phyloP scores from a whole-genome alignment of 2,329 filamentous ascomycete genomes.

The Nemania sp. region DNA sequence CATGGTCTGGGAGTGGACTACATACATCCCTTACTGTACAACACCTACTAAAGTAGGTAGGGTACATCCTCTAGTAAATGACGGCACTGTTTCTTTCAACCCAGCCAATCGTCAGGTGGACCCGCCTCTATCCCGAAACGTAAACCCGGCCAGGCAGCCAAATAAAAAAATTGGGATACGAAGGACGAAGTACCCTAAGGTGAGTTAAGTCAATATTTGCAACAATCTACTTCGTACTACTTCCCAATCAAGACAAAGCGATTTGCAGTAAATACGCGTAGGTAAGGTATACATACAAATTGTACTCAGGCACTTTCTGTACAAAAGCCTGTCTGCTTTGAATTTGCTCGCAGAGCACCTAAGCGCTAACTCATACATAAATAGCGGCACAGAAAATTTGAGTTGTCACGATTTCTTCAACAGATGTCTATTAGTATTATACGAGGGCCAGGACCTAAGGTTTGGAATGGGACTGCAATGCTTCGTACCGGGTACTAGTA shows the following conservation, averaged over 20 bases:
- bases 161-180: slow-evolving; percentile 12
- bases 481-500: neutral
- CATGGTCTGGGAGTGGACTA: neutral
- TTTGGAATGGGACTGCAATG: neutral
- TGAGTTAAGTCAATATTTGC: too few species aligned
- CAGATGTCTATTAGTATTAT: neutral
- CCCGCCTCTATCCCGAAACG: neutral
- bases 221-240: neutral
- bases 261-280: neutral
- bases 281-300: too few species aligned
- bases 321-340: too few species aligned
- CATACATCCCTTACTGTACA: neutral
- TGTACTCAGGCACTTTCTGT: too few species aligned
- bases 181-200: too few species aligned
- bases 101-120: too few species aligned
- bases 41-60: too few species aligned
- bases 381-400: neutral
- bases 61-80: too few species aligned
- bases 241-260: slow-evolving; percentile 1
- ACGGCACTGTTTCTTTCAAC: too few species aligned
- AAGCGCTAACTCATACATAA: too few species aligned
- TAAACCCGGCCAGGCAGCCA: slow-evolving; percentile 3
- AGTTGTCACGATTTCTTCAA: neutral
- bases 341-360: too few species aligned
- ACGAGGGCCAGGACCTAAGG: neutral